A percentile compares a stretch with the other conserved stretches of the same genome.
Conservation (phyloP, 2,329 filamentous ascomycete genomes). For the Exophiala spinifera region DNA sequence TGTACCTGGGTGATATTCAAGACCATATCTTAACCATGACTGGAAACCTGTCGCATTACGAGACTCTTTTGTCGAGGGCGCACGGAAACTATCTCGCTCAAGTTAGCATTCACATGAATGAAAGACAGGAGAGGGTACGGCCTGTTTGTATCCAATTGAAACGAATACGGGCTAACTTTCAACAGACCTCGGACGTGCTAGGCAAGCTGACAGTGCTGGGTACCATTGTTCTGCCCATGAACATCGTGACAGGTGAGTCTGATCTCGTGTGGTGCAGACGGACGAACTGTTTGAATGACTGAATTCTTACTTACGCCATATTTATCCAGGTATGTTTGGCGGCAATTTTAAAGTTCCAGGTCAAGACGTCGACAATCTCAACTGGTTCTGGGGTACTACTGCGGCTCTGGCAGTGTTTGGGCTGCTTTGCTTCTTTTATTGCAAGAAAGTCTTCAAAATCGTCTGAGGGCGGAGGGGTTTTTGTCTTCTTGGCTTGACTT, state of each 20-base stretch:
- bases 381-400: constrained; percentile 73
- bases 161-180: background rate
- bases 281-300: background rate
- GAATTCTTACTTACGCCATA: background rate
- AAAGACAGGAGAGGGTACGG: constrained; percentile 74
- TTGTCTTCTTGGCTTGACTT: too few relatives aligned
- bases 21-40: constrained; percentile 99
- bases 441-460: constrained; percentile 79
- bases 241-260: constrained; percentile 96
- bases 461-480: constrained; percentile 47
- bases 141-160: background rate
- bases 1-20: constrained; percentile 97
- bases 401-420: constrained; percentile 76
- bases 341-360: constrained; percentile 88
- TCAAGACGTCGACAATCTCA: constrained; percentile 74
- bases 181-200: constrained; percentile 77
- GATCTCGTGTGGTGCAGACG: constrained; percentile 34
- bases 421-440: constrained; percentile 72
- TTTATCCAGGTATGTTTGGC: constrained; percentile 48
- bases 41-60: constrained; percentile 89
- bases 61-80: constrained; percentile 89
- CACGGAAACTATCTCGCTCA: constrained; percentile 98
- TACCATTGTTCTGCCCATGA: constrained; percentile 97
- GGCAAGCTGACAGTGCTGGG: constrained; percentile 93
- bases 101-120: constrained; percentile 98